A percentile compares a stretch with the other conserved stretches of the same genome.
Evolutionary conservation across 352 stramenopile species (phyloP).

Genomic region (Elongisporangium undulatum): DNA sequence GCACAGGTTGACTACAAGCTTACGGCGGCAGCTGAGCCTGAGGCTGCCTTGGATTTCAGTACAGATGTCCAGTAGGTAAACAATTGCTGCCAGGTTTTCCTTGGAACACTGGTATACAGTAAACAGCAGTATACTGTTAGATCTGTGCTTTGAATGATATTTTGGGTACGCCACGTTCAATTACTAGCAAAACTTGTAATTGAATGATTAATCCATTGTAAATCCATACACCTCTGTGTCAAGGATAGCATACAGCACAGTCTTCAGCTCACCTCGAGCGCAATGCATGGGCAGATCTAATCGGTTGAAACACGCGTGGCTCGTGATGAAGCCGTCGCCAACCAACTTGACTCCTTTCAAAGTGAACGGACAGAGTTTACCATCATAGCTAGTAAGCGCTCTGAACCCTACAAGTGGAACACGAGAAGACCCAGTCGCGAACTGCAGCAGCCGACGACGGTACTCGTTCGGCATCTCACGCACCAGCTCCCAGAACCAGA

Average conservation of each 20-base stretch:
- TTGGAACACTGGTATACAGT: too few species aligned
- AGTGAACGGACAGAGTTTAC: neutral
- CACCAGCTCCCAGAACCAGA: conserved; percentile 38
- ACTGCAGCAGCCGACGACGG: conserved; percentile 32
- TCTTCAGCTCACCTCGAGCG: neutral
- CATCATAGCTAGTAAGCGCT: neutral
- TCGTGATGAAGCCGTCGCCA: conserved; percentile 1
- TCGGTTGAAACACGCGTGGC: conserved; percentile 7
- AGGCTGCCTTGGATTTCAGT: too few species aligned
- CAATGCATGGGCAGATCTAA: conserved; percentile 1
- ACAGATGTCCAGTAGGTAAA: too few species aligned
- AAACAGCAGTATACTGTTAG: too few species aligned
- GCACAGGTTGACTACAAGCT: too few species aligned
- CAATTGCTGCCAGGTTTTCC: too few species aligned
- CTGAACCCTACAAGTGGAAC: conserved; percentile 16
- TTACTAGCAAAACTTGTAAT: too few species aligned
- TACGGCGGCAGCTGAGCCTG: too few species aligned
- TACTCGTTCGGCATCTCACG: conserved; percentile 37
- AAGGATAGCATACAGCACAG: neutral
- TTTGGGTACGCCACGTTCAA: too few species aligned
- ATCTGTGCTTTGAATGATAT: too few species aligned
- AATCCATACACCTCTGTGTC: conserved; percentile 37
- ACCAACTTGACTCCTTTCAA: neutral
- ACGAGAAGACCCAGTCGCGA: conserved; percentile 15
- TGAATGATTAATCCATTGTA: conserved; percentile 21